Base-by-base conservation (phyloP, 2,329 filamentous ascomycete species). In the Cercospora brassicicola region DNA sequence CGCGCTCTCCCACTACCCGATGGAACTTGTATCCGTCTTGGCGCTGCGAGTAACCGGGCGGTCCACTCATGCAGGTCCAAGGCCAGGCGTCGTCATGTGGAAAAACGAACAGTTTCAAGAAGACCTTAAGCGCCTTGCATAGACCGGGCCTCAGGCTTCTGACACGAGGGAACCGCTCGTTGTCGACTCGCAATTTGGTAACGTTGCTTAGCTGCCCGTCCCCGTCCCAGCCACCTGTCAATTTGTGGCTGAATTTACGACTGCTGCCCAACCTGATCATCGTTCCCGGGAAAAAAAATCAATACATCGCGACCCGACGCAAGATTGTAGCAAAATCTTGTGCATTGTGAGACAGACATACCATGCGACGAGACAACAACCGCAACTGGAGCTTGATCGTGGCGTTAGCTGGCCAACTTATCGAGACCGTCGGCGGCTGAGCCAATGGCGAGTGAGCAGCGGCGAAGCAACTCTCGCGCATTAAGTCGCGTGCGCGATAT, bases 351-450 rank as follows among this genome's bases (percentile, higher is more conserved):
- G 18, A 42, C 51, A 30, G 18, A 36, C 62, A 23, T 36, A 64
- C 61, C 51, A 70, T 70, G 68, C 68, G 51, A 66, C 69, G n/a
- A 62, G 30, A 59, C 36, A 51, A 11, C 42, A 5, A 7, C 18
- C 20, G 11, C 20, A 9, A 45, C 42, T 53, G 20, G 62, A 65
- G 57, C 62, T 67, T 45, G 45, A 59, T 56, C 53, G 62, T 57
- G 59, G 68, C 66, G 36, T 39, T 39, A 51, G 53, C 26, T 57
- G 59, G 64, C 67, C 71, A 71, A 59, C 55, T 59, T 67, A 69
- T 73, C 69, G 45, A 64, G 65, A 15, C 30, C 65, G 30, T 67
- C 65, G 33, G 63, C 45, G 42, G 67, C 62, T 66, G 66, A 68
- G 31, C 67, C 65, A 42, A 45, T 57, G 53, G 31, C 62, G 31